Conservation (phyloP, 192 early-diverging fungal species). For the Coemansia guatemalensis region DNA sequence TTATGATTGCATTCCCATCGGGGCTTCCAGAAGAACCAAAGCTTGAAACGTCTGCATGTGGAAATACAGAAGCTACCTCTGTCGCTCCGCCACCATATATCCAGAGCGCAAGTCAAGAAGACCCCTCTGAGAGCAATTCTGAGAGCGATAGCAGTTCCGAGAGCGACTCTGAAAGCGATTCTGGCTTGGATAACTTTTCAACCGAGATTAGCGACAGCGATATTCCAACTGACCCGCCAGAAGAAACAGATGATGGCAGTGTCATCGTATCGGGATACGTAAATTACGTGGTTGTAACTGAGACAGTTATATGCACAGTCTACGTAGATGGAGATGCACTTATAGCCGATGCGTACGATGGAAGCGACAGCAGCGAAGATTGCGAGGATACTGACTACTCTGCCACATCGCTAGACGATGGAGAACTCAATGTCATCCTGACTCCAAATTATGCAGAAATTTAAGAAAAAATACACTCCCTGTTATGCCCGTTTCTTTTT, state of each 20-base stretch:
- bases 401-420: no score
- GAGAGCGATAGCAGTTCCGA: neutral
- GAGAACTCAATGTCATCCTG: no score
- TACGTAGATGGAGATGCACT: constrained; percentile 14
- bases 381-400: no score
- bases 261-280: neutral
- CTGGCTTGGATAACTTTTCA: neutral
- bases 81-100: constrained; percentile 32
- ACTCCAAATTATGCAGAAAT: neutral
- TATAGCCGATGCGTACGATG: neutral
- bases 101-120: neutral
- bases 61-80: constrained; percentile 26
- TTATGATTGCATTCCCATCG: constrained; percentile 40
- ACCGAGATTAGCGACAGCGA: neutral
- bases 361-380: neutral
- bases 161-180: neutral
- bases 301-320: constrained; percentile 2
- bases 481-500: neutral
- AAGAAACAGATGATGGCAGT: neutral
- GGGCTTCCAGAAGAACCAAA: constrained; percentile 31
- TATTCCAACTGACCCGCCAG: neutral
- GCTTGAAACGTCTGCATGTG: constrained; percentile 20
- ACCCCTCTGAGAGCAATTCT: neutral
- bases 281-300: constrained; percentile 5
- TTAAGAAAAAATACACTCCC: neutral